Base-by-base conservation (phyloP, 768 basidiomycete species). In the Dioszegia aurantiaca region DNA sequence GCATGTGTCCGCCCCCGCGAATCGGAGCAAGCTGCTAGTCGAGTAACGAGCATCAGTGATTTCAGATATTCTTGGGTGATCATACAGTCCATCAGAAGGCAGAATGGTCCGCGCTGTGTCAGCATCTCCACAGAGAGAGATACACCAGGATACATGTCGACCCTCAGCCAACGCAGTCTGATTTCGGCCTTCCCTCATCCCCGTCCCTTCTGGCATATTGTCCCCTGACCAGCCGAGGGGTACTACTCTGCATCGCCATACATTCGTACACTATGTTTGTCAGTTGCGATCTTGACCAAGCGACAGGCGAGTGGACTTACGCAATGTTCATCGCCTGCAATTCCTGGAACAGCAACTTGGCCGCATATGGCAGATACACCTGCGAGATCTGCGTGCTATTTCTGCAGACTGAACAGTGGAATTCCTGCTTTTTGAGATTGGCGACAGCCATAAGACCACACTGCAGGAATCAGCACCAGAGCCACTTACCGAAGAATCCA, bases 341-440 rank as follows among this genome's bases (percentile, higher is more conserved):
- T 43, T 78, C 90, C 84, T 95, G 93, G 87, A 95, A 92, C 43
- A 97, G 82, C 55, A 95, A 78, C 77, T 98, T 95, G 19, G 94
- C 94, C 11, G 95, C 94, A 74, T 99, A 99, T 26, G 95, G 67
- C 30, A 67, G 64, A 30, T 63, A 67, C 28, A 71, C 75, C 66
- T 92, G 92, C 49, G 89, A 90, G 75, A 88, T 88, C 30, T 89
- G 89, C 17, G 91, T 94, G 80, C 93, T 93, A 81, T 95, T 97
- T 75, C 92, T 89, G 79, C 94, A 98, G 23, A 92, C 88, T 55
- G 94, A 88, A 74, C 95, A 99, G 80, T 98, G 91, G 77, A 97
- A 98, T 37, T 86, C 92, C 83, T 97, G 94, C 78, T 97, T 97
- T 87, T 98, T 97, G 85, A 99, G 82, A 77, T 98, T 97, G 19